phyloP scores from a whole-genome alignment of 768 basidiomycete species.

The Suillus discolor region DNA sequence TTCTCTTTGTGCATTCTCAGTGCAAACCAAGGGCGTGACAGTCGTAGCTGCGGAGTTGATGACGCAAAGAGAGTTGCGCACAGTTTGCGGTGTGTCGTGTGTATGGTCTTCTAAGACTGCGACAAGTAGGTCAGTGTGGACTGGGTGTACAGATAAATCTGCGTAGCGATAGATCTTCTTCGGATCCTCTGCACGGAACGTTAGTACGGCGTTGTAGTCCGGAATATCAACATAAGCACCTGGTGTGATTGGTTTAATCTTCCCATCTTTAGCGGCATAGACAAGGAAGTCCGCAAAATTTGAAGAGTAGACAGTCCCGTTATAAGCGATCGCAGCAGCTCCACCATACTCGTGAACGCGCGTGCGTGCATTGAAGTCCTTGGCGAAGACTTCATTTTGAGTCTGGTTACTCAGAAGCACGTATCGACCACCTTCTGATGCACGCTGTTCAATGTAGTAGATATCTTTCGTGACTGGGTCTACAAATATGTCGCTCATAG shows the following conservation, averaged over 20 bases:
- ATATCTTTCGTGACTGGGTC: slow-evolving; percentile 47
- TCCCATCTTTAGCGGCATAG: slow-evolving; percentile 40
- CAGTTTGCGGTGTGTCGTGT: slow-evolving; percentile 31
- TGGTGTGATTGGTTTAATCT: slow-evolving; percentile 51
- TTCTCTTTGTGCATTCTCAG: slow-evolving; percentile 45
- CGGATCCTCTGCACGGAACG: not conserved
- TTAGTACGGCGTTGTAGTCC: not conserved
- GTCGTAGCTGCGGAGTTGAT: slow-evolving; percentile 51
- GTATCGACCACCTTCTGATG: slow-evolving; percentile 51
- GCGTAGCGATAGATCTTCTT: slow-evolving; percentile 61
- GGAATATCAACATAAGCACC: slow-evolving; percentile 37
- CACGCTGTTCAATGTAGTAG: slow-evolving; percentile 61
- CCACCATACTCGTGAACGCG: slow-evolving; percentile 72
- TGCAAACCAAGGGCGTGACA: slow-evolving; percentile 49
- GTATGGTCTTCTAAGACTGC: slow-evolving; percentile 77
- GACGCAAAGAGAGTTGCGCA: slow-evolving; percentile 56
- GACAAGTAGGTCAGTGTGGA: slow-evolving; percentile 52
- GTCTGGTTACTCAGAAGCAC: slow-evolving; percentile 54
- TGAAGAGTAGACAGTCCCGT: slow-evolving; percentile 57
- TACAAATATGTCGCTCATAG: slow-evolving; percentile 49
- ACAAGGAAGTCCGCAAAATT: slow-evolving; percentile 53
- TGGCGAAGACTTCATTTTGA: slow-evolving; percentile 49
- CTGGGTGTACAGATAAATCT: slow-evolving; percentile 60
- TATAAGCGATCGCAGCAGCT: slow-evolving; percentile 50
- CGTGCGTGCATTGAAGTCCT: slow-evolving; percentile 53